phyloP scores from a whole-genome alignment of 2,329 filamentous ascomycete species.

The Huntiella decipiens region DNA sequence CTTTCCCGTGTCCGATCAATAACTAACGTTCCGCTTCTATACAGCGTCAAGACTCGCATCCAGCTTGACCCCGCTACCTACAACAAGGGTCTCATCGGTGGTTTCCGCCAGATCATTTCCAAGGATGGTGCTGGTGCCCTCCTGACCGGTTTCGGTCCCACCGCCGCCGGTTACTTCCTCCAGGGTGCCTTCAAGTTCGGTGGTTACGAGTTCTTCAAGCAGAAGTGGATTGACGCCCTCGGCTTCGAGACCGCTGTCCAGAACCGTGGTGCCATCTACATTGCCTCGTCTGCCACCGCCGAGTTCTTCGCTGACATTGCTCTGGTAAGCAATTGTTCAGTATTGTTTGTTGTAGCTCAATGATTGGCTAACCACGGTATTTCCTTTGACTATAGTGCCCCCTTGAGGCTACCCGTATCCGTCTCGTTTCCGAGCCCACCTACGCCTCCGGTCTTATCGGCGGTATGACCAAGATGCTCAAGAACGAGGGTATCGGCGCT shows the following conservation, averaged over 20 bases:
- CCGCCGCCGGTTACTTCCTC: slow-evolving; percentile 79
- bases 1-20: too few species aligned
- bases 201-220: slow-evolving; percentile 93
- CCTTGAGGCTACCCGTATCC: slow-evolving; percentile 82
- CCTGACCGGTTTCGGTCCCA: slow-evolving; percentile 69
- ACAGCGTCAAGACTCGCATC: slow-evolving; percentile 85
- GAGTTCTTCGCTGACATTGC: slow-evolving; percentile 62
- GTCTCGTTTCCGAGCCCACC: slow-evolving; percentile 72
- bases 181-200: slow-evolving; percentile 64
- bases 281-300: slow-evolving; percentile 45
- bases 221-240: slow-evolving; percentile 64
- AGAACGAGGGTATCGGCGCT: slow-evolving; percentile 63
- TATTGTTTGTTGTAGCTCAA: background rate
- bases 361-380: background rate
- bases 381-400: slow-evolving; percentile 35
- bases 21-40: slow-evolving; percentile 11
- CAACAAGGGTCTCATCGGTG: slow-evolving; percentile 72
- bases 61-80: slow-evolving; percentile 81
- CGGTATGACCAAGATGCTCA: slow-evolving; percentile 68
- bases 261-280: slow-evolving; percentile 68
- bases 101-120: slow-evolving; percentile 68
- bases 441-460: slow-evolving; percentile 64
- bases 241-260: slow-evolving; percentile 60
- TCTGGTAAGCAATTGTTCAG: slow-evolving; percentile 23
- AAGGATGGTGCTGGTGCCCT: slow-evolving; percentile 75